Evolutionary conservation across 495 filamentous ascomycete species (phyloP).

Genomic region (Acidiella bohemica): DNA sequence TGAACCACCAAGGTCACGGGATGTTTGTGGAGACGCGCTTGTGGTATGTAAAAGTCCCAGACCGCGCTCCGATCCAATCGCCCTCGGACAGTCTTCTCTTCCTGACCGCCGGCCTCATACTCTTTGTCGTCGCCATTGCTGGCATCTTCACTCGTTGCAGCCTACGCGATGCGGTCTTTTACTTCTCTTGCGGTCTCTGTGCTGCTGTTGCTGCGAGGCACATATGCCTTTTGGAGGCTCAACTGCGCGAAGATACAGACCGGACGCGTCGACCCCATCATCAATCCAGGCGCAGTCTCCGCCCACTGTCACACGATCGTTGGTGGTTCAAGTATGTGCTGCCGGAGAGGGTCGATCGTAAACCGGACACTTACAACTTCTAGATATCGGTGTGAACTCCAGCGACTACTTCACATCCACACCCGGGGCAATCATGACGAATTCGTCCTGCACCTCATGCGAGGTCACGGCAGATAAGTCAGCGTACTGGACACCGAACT

Average conservation of each 20-base stretch:
- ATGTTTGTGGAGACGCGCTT: no score
- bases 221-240: conserved; percentile 30
- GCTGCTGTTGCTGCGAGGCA: no score
- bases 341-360: neutral
- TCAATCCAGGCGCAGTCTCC: conserved; percentile 21
- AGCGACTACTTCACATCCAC: no score
- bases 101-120: no score
- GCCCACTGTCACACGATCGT: conserved; percentile 28
- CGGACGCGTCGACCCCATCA: conserved; percentile 29
- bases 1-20: no score
- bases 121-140: no score
- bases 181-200: no score
- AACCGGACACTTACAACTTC: conserved; percentile 4
- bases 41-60: no score
- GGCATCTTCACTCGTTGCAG: no score
- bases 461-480: conserved; percentile 51
- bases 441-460: conserved; percentile 50
- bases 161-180: no score
- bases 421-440: conserved; percentile 38
- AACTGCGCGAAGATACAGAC: conserved; percentile 28
- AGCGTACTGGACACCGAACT: conserved; percentile 51
- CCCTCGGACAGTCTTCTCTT: no score
- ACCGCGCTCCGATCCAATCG: no score
- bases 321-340: conserved; percentile 25
- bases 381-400: conserved; percentile 36